These are phyloP conservation scores for Ophiostoma fasciatum DNA, from an alignment of 2,329 filamentous ascomycete genomes.

Conservation along the genomic window DNA sequence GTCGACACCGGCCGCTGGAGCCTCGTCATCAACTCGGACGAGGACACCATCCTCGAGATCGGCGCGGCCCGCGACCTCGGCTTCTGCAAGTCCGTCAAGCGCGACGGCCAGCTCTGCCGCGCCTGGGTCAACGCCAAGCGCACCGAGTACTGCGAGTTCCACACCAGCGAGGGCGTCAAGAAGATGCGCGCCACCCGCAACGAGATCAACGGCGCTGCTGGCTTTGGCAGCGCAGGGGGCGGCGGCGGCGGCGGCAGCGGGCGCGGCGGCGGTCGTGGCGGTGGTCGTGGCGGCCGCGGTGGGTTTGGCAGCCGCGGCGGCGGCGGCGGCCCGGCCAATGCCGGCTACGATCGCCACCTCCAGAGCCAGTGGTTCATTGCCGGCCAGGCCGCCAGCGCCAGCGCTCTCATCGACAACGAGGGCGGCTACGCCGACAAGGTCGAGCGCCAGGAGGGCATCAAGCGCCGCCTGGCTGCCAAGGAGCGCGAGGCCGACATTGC, in stretches of 20 bases:
- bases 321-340: constrained; percentile 24
- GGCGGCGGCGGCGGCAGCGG: constrained; percentile 13
- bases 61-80: constrained; percentile 73
- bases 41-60: constrained; percentile 81
- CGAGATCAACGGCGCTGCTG: constrained; percentile 62
- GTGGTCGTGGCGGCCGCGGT: constrained; percentile 31
- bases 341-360: constrained; percentile 39
- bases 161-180: constrained; percentile 67
- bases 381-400: constrained; percentile 23
- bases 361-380: constrained; percentile 42
- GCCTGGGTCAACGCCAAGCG: constrained; percentile 79
- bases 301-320: constrained; percentile 26
- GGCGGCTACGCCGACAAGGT: constrained; percentile 39
- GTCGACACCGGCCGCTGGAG: constrained; percentile 73
- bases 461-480: constrained; percentile 46
- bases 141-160: constrained; percentile 85
- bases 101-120: constrained; percentile 67
- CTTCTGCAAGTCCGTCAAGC: constrained; percentile 73
- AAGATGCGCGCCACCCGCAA: constrained; percentile 52
- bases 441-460: constrained; percentile 50
- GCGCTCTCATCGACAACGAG: constrained; percentile 39
- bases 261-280: constrained; percentile 30
- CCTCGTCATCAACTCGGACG: constrained; percentile 69
- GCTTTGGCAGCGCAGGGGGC: constrained; percentile 25
- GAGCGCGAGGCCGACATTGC: constrained; percentile 63